phyloP scores from a whole-genome alignment of 1,284 basidiomycete species.

The Psilocybe mexicana region DNA sequence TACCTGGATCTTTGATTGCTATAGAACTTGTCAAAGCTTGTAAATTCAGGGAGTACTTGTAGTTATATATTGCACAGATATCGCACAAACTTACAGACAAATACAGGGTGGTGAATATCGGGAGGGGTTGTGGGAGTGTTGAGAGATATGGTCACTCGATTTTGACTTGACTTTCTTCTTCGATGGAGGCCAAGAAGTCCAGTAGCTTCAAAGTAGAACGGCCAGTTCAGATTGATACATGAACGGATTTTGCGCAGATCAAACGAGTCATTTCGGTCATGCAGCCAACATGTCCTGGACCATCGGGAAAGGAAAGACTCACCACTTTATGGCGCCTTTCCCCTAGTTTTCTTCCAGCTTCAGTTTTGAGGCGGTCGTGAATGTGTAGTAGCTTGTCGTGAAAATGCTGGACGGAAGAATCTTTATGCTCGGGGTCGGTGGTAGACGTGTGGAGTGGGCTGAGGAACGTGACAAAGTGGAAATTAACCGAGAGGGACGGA shows the following conservation, averaged over 20 bases:
- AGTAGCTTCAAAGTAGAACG: conserved; percentile 44
- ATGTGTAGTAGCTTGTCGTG: conserved; percentile 85
- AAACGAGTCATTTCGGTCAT: not conserved
- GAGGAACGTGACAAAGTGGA: conserved; percentile 9
- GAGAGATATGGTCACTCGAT: conserved; percentile 6
- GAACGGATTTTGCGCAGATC: conserved; percentile 3
- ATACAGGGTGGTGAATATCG: conserved; percentile 6
- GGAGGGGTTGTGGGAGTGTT: not conserved
- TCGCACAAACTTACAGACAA: not conserved
- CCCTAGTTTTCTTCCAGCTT: conserved; percentile 68
- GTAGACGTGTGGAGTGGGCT: conserved; percentile 70
- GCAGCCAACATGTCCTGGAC: conserved; percentile 1
- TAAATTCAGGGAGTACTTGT: not conserved
- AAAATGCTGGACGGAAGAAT: conserved; percentile 81
- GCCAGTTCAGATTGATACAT: conserved; percentile 7
- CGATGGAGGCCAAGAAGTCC: conserved; percentile 50
- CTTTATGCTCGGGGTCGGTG: conserved; percentile 46
- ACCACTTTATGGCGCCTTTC: conserved; percentile 73
- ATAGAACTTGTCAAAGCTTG: not conserved
- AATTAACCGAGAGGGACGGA: conserved; percentile 9
- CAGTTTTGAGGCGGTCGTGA: conserved; percentile 75
- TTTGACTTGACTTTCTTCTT: conserved; percentile 43
- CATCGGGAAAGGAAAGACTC: conserved; percentile 29
- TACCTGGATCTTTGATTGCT: not conserved
- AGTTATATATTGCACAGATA: not conserved